Base-by-base conservation (phyloP, 768 basidiomycete genomes). In the Cytidiella melzeri region DNA sequence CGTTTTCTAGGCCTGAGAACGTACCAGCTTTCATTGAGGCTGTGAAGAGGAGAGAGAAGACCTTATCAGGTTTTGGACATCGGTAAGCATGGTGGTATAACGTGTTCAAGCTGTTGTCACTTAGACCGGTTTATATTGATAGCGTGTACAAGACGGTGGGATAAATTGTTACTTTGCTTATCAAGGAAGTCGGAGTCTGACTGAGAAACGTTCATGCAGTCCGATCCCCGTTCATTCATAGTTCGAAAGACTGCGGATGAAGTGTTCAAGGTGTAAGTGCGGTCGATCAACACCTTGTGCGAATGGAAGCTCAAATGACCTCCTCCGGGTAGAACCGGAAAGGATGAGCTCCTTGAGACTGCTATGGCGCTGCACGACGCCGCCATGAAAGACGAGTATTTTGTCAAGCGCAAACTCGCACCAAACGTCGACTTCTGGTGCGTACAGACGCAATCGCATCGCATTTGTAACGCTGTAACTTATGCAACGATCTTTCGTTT, bases 371-470 rank as follows among this genome's bases (percentile, higher is more conserved):
- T 55, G 18, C 53, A 55, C 26, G 53, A 55, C 23, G 83, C 84
- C 4, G 92, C 92, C 0, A 84, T 94, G 76, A 84, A 84, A 58
- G 92, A 95, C 55, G 86, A 92, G 26, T 95, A 91, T 66, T 95
- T 94, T 58, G 76, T 86, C 54, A 80, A 80, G 50, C 75, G 92
- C 26, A 83, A 77, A 59, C 72, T 95, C 12, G 87, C 85, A 15
- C 92, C 92, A 1, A 95, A 95, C 64, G 92, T 94, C 21, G 92
- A 93, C 66, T 93, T 91, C 64, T 91, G 87, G 87, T 83, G 81
- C 81, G 5, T 71, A 15, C 45, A 28, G 12, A 93, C 43, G 89
- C 92, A 54, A 87, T 90, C 58, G 15, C 45, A 36, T 6, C n/a
- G n/a, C n/a, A n/a, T n/a, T n/a, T n/a, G n/a, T n/a, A n/a, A n/a